Evolutionary conservation across 2,329 filamentous ascomycete species (phyloP).

Genomic region (Didymellaceae sp.): DNA sequence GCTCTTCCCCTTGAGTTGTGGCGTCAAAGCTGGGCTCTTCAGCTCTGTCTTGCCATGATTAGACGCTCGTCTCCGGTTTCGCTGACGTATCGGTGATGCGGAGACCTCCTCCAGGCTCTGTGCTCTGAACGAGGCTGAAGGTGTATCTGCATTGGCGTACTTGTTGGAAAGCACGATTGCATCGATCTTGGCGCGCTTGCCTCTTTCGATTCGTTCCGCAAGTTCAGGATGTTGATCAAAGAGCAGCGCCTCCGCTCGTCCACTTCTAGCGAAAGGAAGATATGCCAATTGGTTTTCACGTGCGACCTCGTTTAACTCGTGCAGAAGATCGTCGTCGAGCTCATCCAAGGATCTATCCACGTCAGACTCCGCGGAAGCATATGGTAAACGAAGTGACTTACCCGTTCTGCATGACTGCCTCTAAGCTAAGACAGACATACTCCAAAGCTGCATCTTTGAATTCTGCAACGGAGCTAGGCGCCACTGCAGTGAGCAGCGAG

Average conservation of each 20-base stretch:
- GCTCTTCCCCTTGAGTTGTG: slow-evolving; percentile 70
- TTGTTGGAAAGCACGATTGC: slow-evolving; percentile 74
- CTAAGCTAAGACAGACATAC: slow-evolving; percentile 90
- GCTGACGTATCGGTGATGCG: slow-evolving; percentile 55
- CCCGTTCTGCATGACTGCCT: slow-evolving; percentile 90
- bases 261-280: slow-evolving; percentile 78
- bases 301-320: slow-evolving; percentile 80
- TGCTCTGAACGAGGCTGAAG: slow-evolving; percentile 66
- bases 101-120: slow-evolving; percentile 70
- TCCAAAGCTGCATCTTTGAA: slow-evolving; percentile 90
- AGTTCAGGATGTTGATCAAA: slow-evolving; percentile 70
- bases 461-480: slow-evolving; percentile 78
- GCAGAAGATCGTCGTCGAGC: slow-evolving; percentile 81
- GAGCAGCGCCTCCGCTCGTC: slow-evolving; percentile 70
- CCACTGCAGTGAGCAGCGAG: slow-evolving; percentile 82
- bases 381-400: slow-evolving; percentile 35
- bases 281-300: slow-evolving; percentile 81
- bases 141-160: slow-evolving; percentile 70
- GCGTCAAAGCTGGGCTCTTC: slow-evolving; percentile 68
- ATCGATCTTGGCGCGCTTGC: slow-evolving; percentile 72
- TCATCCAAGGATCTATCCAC: slow-evolving; percentile 72
- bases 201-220: slow-evolving; percentile 70
- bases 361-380: slow-evolving; percentile 14
- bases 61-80: slow-evolving; percentile 49
- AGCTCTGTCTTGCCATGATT: slow-evolving; percentile 56